A percentile compares a stretch with the other conserved stretches of the same genome.
These are phyloP conservation scores for Leccinum pachyderme DNA, from an alignment of 1,284 basidiomycete genomes.

Conservation along the genomic window DNA sequence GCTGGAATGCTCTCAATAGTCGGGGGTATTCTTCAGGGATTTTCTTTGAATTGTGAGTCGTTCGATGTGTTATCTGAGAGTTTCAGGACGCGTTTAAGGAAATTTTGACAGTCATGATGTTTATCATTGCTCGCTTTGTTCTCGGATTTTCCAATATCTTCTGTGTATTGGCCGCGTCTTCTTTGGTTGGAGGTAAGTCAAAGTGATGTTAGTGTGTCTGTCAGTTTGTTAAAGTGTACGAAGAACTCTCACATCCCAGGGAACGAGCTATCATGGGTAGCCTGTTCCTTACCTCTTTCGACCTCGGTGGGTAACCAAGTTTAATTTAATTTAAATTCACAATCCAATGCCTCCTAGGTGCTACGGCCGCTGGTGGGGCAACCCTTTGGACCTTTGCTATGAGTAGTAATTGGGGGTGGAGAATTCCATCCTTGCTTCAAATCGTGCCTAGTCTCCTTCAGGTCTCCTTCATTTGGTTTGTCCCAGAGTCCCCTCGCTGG, in stretches of 20 bases:
- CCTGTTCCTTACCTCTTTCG: slow-evolving; percentile 11
- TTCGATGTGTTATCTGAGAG: not conserved
- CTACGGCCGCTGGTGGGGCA: slow-evolving; percentile 25
- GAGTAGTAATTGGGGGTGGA: slow-evolving; percentile 51
- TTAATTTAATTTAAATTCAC: not conserved
- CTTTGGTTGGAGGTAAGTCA: slow-evolving; percentile 18
- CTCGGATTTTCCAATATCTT: slow-evolving; percentile 14
- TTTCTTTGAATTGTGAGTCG: slow-evolving; percentile 18
- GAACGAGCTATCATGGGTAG: slow-evolving; percentile 17
- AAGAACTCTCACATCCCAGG: slow-evolving; percentile 25
- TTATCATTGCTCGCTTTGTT: slow-evolving; percentile 20
- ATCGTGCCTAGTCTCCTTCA: slow-evolving; percentile 47
- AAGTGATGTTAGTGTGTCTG: not conserved
- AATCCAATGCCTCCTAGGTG: slow-evolving; percentile 7
- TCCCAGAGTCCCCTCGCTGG: slow-evolving; percentile 64
- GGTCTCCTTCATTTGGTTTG: slow-evolving; percentile 44
- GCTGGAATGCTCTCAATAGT: slow-evolving; percentile 12
- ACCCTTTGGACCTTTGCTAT: slow-evolving; percentile 50
- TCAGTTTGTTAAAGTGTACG: not conserved
- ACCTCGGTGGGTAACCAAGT: slow-evolving; percentile 4
- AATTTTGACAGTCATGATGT: slow-evolving; percentile 14
- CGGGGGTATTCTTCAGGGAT: slow-evolving; percentile 18
- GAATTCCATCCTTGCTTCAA: slow-evolving; percentile 58
- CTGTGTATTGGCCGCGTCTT: slow-evolving; percentile 13
- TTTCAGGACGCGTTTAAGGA: too few species aligned